Base-by-base conservation (phyloP, 2,329 filamentous ascomycete genomes). In the Colletotrichum endophyticum region DNA sequence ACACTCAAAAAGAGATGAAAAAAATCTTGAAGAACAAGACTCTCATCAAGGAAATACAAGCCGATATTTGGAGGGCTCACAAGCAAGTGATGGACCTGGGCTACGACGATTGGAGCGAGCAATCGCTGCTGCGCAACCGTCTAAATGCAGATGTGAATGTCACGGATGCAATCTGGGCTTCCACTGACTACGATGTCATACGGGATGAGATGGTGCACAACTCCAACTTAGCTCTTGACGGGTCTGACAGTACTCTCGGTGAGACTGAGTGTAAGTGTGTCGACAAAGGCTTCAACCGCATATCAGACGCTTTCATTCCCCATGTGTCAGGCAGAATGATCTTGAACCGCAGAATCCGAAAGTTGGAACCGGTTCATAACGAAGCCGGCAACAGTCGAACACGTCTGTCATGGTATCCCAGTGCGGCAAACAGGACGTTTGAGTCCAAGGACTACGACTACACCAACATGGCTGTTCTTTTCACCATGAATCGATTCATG, bases 301-400 rank as follows among this genome's bases (percentile, higher is more conserved):
- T 95, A 0, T 92, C 93, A 0, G 82, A 86, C 0, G 91, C 93
- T 2, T 94, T 94, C 83, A 86, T 88, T 15, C 93, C 93, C 0
- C 87, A 91, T 27, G 89, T 94, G 3, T 84, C 89, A 67, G 88
- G 91, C 53, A 87, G 89, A 39, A 89, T 91, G 1, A 89, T 88
- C 2, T 88, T 93, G 76, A 87, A 89, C 72, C 88, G 89, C 56
- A 89, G 89, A 63, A 86, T 95, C 34, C 87, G 90, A 75, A 89
- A 89, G 1, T 84, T 94, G 32, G 86, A 94, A 8, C 88, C 87
- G 1, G 27, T 56, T n/a, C 27, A 64, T 34, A 8, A n/a, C 15
- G 25, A 19, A 30, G 34, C 27, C 16, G 59, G 57, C 12, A 22
- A 63, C 57, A 8, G 19, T 5, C 59, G 28, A 27, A 71, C 36